Evolutionary conservation across 345 rosid species (phyloP).

Genomic region (Salix udensis): DNA sequence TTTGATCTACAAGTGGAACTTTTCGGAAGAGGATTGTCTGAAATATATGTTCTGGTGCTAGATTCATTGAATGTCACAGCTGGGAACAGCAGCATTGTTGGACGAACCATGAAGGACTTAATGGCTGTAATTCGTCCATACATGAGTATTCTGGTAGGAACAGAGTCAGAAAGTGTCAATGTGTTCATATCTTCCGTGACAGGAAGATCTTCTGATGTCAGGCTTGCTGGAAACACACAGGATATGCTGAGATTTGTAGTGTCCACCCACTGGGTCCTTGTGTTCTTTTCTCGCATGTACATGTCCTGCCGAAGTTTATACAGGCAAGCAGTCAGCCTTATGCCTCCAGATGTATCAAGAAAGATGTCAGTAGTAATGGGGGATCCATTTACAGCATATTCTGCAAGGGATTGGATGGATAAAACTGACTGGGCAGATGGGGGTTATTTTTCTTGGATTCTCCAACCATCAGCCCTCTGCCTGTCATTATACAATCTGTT

Average conservation of each 20-base stretch:
- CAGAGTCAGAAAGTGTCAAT: conserved; percentile 36
- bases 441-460: conserved; percentile 77
- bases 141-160: conserved; percentile 52
- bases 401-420: conserved; percentile 65
- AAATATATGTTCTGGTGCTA: conserved; percentile 53
- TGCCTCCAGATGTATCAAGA: conserved; percentile 55
- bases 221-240: conserved; percentile 24
- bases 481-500: conserved; percentile 48
- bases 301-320: conserved; percentile 66
- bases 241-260: conserved; percentile 20
- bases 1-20: conserved; percentile 51
- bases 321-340: conserved; percentile 61
- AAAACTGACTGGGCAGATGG: conserved; percentile 54
- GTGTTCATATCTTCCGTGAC: conserved; percentile 48
- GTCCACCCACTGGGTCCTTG: conserved; percentile 51
- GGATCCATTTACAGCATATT: conserved; percentile 42
- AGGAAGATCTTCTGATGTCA: conserved; percentile 33
- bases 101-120: conserved; percentile 52
- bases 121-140: conserved; percentile 49
- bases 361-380: conserved; percentile 52
- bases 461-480: conserved; percentile 61
- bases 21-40: conserved; percentile 65
- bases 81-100: conserved; percentile 68
- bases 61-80: conserved; percentile 64
- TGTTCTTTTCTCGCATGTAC: conserved; percentile 66